Evolutionary conservation across 441 rosid genomes (phyloP).

Genomic region (Breynia disticha): DNA sequence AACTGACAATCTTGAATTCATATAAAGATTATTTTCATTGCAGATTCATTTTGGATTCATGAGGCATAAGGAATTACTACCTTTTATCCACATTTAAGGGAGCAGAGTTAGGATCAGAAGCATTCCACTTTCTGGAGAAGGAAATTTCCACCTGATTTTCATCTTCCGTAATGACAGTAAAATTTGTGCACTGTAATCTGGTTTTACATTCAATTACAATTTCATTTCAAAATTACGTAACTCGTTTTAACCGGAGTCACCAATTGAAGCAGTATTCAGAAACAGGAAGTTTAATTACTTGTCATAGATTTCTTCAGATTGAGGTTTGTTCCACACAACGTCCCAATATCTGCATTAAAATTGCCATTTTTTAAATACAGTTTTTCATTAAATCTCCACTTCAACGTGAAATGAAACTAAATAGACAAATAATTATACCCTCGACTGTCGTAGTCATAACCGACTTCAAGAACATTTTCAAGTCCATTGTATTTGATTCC

Average conservation of each 20-base stretch:
- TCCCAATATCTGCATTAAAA: conserved; percentile 42
- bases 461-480: conserved; percentile 31
- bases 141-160: conserved; percentile 55
- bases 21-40: too few relatives aligned
- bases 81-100: conserved; percentile 77
- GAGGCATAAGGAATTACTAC: conserved; percentile 17
- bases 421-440: conserved; percentile 28
- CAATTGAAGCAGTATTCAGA: background rate
- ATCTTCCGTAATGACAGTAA: conserved; percentile 27
- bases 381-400: too few relatives aligned
- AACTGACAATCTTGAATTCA: too few relatives aligned
- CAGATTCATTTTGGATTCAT: too few relatives aligned
- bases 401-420: background rate
- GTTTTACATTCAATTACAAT: background rate
- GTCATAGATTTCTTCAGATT: conserved; percentile 13
- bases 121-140: conserved; percentile 40
- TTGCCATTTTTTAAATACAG: too few relatives aligned
- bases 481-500: conserved; percentile 39
- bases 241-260: too few relatives aligned
- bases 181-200: conserved; percentile 44
- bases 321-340: conserved; percentile 41
- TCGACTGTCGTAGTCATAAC: conserved; percentile 19
- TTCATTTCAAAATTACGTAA: background rate
- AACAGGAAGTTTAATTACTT: conserved; percentile 22
- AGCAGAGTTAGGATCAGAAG: conserved; percentile 13